Percentiles rank a stretch among this genome's conserved stretches.
phyloP scores from a whole-genome alignment of 345 rosid genomes.

The Lepidium africanum region DNA sequence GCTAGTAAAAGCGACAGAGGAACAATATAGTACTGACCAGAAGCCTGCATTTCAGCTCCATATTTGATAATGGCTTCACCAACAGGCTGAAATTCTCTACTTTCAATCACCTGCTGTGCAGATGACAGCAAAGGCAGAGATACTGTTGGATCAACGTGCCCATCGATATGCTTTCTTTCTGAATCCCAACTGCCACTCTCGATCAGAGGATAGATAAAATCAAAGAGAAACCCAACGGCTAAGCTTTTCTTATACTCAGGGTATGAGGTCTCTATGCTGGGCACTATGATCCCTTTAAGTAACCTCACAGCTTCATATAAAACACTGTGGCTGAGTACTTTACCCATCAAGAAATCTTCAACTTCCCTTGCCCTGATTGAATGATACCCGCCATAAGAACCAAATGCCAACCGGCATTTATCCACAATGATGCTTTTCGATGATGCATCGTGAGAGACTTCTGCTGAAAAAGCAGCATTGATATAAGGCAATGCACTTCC shows the following conservation, averaged over 20 bases:
- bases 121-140: conserved; percentile 43
- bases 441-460: conserved; percentile 34
- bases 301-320: conserved; percentile 51
- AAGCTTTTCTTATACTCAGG: conserved; percentile 66
- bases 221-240: conserved; percentile 68
- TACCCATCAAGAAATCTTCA: conserved; percentile 57
- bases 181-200: conserved; percentile 22
- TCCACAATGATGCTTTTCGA: conserved; percentile 32
- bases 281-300: conserved; percentile 42
- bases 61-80: conserved; percentile 56
- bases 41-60: conserved; percentile 74
- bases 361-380: conserved; percentile 59
- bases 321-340: conserved; percentile 35
- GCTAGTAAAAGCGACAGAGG: neutral
- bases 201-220: conserved; percentile 47
- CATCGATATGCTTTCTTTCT: conserved; percentile 31
- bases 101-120: conserved; percentile 53
- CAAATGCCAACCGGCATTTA: conserved; percentile 60
- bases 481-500: conserved; percentile 77
- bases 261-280: conserved; percentile 40
- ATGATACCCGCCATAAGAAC: conserved; percentile 72
- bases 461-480: conserved; percentile 79
- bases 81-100: conserved; percentile 50
- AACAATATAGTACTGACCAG: conserved; percentile 47
- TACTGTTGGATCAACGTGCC: conserved; percentile 18